Evolutionary conservation across 805 yeast species (phyloP).

Genomic region (Yarrowia hollandica): DNA sequence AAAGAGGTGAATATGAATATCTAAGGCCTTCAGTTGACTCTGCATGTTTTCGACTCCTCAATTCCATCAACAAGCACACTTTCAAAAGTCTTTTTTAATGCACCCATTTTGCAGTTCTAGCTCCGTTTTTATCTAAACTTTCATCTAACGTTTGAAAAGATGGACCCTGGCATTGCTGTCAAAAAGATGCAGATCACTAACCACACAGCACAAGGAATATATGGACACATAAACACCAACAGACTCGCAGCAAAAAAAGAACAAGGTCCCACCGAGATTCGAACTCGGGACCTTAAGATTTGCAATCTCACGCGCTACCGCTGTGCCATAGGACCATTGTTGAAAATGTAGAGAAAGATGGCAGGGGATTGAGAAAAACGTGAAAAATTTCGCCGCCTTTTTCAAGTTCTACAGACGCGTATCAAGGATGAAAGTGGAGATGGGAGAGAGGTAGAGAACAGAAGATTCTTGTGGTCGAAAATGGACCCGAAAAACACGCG

Average conservation of each 20-base stretch:
- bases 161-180: no score
- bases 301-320: conserved; percentile 30
- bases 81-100: no score
- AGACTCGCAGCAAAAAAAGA: not conserved
- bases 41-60: no score
- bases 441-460: no score
- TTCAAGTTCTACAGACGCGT: not conserved
- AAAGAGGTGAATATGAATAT: no score
- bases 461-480: no score
- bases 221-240: not conserved
- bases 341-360: not conserved
- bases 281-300: conserved; percentile 30
- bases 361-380: not conserved
- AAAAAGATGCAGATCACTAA: not conserved
- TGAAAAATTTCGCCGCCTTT: not conserved
- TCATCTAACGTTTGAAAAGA: no score
- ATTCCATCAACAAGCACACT: no score
- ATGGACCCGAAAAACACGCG: not conserved
- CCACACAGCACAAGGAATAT: no score
- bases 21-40: no score
- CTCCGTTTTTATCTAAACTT: no score
- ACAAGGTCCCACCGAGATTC: conserved; percentile 30
- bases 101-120: no score
- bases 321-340: conserved; percentile 28
- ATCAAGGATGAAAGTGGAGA: not conserved